Conservation (phyloP, 2,329 filamentous ascomycete species). For the Fragosphaeria purpurea region DNA sequence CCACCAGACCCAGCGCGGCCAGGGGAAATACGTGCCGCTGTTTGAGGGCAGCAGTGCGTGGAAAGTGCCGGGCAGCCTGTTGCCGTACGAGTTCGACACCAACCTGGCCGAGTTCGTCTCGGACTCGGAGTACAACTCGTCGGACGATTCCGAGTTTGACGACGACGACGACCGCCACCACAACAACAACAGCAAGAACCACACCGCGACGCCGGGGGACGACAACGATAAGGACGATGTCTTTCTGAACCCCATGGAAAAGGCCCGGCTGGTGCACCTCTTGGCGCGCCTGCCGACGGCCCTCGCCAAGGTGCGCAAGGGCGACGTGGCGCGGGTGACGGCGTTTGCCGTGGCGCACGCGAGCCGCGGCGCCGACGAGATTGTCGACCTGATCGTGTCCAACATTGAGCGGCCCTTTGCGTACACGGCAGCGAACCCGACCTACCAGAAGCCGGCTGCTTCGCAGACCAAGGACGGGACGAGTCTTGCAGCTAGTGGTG, state of each 20-base stretch:
- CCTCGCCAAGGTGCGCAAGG: constrained; percentile 64
- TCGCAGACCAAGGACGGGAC: constrained; percentile 28
- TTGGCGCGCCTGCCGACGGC: constrained; percentile 72
- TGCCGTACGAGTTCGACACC: constrained; percentile 76
- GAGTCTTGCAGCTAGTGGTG: too few species aligned
- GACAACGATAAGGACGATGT: constrained; percentile 35
- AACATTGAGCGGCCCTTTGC: constrained; percentile 73
- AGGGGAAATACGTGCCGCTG: constrained; percentile 49
- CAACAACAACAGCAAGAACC: constrained; percentile 54
- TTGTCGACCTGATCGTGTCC: constrained; percentile 76
- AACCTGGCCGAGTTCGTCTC: constrained; percentile 69
- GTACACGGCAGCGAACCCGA: constrained; percentile 59
- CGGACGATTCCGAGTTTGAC: constrained; percentile 67
- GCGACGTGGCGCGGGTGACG: constrained; percentile 77
- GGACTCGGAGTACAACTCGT: constrained; percentile 77
- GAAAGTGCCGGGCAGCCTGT: constrained; percentile 60
- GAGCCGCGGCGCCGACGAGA: constrained; percentile 74
- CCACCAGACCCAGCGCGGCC: constrained; percentile 33
- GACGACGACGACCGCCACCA: constrained; percentile 46
- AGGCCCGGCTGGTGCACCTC: constrained; percentile 74
- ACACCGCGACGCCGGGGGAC: constrained; percentile 26
- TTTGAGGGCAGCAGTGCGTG: constrained; percentile 73
- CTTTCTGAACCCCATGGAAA: constrained; percentile 73
- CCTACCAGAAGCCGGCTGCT: constrained; percentile 30
- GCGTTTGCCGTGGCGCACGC: constrained; percentile 85